Base-by-base conservation (phyloP, 352 stramenopile genomes). In the Pythium biforme region DNA sequence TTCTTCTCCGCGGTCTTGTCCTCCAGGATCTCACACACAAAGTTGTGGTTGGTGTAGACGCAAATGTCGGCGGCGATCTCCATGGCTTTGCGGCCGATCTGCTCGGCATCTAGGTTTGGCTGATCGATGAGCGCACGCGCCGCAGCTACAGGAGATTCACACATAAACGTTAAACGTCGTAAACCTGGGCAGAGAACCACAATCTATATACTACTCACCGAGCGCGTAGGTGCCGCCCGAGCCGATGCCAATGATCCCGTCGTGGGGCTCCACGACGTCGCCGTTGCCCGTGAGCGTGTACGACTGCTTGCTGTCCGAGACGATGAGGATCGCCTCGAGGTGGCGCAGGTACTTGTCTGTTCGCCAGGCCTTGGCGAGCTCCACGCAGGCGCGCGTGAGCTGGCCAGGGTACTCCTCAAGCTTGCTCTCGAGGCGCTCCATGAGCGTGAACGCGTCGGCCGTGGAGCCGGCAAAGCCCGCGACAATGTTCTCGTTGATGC, bases 41-140 rank as follows among this genome's bases (percentile, higher is more conserved):
- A 98, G 64, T 98, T 97, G 70, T 97, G 86, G 77, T 99, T 99
- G 52, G 97, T 99, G 81, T 99, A 99, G 55, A 99, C 83, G 73
- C 97, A 99, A 73, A 99, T 98, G 64, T 99, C 96, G 10, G 93
- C 82, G 25, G 97, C 97, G 69, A 99, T 98, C 61, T 93, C 68
- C 96, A 99, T 98, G 27, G 94, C 75, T 61, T 92, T 95, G 68
- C 77, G 84, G 2, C 89, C 95, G 45, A 99, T 94, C 53, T 98
- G 89, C 74, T 99, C 95, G 0, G 97, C 97, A 56, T 89, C 82
- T 31, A 99, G 64, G 54, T 98, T 83, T 22, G 91, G 80, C 60
- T 98, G 83, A 72, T 97, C 92, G 66, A 98, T 97, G 55, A 99
- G 78, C 33, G 97, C 97, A 52, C 96, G 86, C 33, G 97, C 97